Evolutionary conservation across 768 basidiomycete species (phyloP).

Genomic region (Leccinellum luteum): DNA sequence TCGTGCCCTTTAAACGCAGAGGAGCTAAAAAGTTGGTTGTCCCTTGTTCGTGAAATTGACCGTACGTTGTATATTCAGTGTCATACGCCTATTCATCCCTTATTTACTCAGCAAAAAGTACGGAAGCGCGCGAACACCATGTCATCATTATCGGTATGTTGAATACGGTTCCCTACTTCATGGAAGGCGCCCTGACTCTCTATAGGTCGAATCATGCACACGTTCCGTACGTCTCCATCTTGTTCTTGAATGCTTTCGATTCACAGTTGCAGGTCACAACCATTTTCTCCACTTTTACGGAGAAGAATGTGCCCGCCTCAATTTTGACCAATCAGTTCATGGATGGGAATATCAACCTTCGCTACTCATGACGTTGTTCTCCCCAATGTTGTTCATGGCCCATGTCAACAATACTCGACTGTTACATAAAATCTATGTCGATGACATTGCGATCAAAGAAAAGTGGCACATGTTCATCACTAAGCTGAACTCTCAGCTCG

Average conservation of each 20-base stretch:
- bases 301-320: constrained; percentile 41
- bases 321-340: constrained; percentile 32
- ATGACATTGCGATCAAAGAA: no score
- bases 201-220: constrained; percentile 30
- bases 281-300: constrained; percentile 44
- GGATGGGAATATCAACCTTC: constrained; percentile 30
- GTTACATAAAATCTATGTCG: no score
- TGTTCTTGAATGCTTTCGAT: constrained; percentile 9
- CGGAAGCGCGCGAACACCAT: constrained; percentile 10
- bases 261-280: constrained; percentile 27
- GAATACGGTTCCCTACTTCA: neutral
- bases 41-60: constrained; percentile 25
- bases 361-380: constrained; percentile 37
- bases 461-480: no score
- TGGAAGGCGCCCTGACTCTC: neutral
- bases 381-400: no score
- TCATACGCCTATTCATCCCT: no score
- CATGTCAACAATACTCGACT: no score
- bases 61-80: constrained; percentile 11
- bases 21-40: constrained; percentile 19
- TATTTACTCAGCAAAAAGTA: constrained; percentile 7
- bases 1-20: constrained; percentile 17
- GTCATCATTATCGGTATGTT: constrained; percentile 21
- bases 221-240: constrained; percentile 22
- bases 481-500: constrained; percentile 47